Percentiles rank a stretch among this genome's conserved stretches.
Conservation (phyloP, 192 early-diverging fungal genomes). For the Entomortierella chlamydospora region DNA sequence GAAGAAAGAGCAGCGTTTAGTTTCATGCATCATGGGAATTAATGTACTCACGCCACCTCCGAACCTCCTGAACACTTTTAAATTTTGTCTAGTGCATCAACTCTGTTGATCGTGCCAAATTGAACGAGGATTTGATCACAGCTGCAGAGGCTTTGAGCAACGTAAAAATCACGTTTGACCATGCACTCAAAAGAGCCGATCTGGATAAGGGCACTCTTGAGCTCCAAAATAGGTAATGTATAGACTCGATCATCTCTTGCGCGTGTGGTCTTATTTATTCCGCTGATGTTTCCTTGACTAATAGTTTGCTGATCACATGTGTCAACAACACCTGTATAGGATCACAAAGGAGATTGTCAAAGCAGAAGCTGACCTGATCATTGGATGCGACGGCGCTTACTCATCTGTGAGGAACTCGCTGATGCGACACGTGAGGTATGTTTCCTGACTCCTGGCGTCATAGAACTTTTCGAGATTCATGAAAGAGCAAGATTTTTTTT, state of each 20-base stretch:
- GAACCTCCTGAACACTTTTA: not conserved
- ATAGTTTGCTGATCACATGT: constrained; percentile 27
- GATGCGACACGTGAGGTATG: constrained; percentile 79
- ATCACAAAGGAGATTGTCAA: constrained; percentile 54
- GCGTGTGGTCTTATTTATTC: too few species aligned
- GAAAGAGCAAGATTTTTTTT: too few species aligned
- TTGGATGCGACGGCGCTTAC: constrained; percentile 92
- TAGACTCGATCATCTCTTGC: not conserved
- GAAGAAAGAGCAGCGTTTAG: not conserved
- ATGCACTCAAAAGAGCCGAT: constrained; percentile 74
- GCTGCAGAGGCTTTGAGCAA: constrained; percentile 73
- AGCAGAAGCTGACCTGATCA: constrained; percentile 77
- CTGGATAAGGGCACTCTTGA: constrained; percentile 73
- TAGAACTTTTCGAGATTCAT: too few species aligned
- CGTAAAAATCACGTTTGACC: constrained; percentile 82
- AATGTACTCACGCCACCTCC: not conserved
- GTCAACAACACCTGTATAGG: constrained; percentile 20
- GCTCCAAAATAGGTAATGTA: constrained; percentile 58
- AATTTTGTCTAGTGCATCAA: constrained; percentile 81
- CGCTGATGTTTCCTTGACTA: too few species aligned
- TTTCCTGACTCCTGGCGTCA: too few species aligned
- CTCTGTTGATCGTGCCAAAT: constrained; percentile 86
- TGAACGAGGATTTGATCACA: constrained; percentile 86
- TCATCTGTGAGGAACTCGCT: constrained; percentile 83
- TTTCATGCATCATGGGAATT: too few species aligned